Conservation (phyloP, 768 basidiomycete species). For the Thelephora aurantiotincta region DNA sequence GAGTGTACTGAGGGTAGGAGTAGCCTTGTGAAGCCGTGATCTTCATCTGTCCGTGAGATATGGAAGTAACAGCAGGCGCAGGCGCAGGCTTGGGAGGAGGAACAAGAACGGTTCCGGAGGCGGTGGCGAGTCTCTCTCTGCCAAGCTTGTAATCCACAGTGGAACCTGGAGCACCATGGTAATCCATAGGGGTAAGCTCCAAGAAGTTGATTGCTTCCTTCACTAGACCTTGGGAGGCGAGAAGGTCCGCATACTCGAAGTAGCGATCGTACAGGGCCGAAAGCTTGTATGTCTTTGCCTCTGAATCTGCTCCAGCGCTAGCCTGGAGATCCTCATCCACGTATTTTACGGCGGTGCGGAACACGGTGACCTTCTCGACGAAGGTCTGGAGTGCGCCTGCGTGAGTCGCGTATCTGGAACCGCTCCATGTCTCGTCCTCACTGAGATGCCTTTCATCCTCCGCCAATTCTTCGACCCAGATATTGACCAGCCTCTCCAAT, state of each 20-base stretch:
- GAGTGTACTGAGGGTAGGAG: conserved; percentile 10
- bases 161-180: conserved; percentile 42
- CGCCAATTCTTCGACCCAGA: conserved; percentile 82
- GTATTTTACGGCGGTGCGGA: conserved; percentile 77
- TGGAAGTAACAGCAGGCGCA: conserved; percentile 6
- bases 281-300: conserved; percentile 64
- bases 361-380: conserved; percentile 92
- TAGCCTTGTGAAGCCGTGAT: conserved; percentile 11
- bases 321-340: conserved; percentile 31
- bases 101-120: conserved; percentile 17
- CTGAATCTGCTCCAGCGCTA: conserved; percentile 23
- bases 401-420: conserved; percentile 63
- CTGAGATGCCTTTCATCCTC: conserved; percentile 65
- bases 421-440: conserved; percentile 22
- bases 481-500: conserved; percentile 75
- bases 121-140: conserved; percentile 30
- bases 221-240: conserved; percentile 82
- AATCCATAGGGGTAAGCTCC: conserved; percentile 64
- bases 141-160: conserved; percentile 26
- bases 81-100: conserved; percentile 14
- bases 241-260: conserved; percentile 88
- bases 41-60: conserved; percentile 7
- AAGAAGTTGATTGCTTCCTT: conserved; percentile 72
- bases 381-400: conserved; percentile 84
- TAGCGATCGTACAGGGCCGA: conserved; percentile 83